phyloP scores from a whole-genome alignment of 257 asterid genomes.

The Capsicum baccatum region DNA sequence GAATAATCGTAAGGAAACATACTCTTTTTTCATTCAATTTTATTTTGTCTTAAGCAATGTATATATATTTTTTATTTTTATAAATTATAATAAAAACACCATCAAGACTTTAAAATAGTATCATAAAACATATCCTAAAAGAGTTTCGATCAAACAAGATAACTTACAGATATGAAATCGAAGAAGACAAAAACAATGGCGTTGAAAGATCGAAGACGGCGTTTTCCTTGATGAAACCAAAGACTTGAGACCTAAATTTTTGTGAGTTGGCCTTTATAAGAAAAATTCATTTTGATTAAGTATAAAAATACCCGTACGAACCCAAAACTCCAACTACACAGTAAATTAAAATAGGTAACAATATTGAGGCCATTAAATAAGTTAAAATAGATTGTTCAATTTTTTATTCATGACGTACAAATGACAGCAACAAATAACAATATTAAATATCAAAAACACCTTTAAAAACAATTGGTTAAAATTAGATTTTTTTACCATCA shows the following conservation, averaged over 20 bases:
- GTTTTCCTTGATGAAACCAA: not conserved
- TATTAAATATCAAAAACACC: too few relatives aligned
- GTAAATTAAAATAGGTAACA: not conserved
- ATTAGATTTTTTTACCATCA: too few relatives aligned
- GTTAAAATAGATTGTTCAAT: too few relatives aligned
- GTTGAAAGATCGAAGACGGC: not conserved
- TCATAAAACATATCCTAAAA: not conserved
- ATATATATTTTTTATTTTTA: not conserved
- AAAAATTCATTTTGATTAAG: not conserved
- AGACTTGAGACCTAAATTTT: not conserved
- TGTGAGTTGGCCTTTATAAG: not conserved
- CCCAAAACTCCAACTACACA: not conserved
- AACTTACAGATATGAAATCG: not conserved
- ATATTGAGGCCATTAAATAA: too few relatives aligned
- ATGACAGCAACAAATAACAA: too few relatives aligned
- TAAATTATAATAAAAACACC: not conserved
- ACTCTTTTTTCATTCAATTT: not conserved
- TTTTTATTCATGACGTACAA: too few relatives aligned
- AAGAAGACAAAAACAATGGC: not conserved
- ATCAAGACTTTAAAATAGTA: not conserved
- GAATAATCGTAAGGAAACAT: not conserved
- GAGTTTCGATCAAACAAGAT: rapidly evolving
- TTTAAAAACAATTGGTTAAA: too few relatives aligned
- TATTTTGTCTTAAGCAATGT: not conserved
- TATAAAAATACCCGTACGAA: not conserved